phyloP scores from a whole-genome alignment of 306 rosid species.

The Acmispon strigosus region DNA sequence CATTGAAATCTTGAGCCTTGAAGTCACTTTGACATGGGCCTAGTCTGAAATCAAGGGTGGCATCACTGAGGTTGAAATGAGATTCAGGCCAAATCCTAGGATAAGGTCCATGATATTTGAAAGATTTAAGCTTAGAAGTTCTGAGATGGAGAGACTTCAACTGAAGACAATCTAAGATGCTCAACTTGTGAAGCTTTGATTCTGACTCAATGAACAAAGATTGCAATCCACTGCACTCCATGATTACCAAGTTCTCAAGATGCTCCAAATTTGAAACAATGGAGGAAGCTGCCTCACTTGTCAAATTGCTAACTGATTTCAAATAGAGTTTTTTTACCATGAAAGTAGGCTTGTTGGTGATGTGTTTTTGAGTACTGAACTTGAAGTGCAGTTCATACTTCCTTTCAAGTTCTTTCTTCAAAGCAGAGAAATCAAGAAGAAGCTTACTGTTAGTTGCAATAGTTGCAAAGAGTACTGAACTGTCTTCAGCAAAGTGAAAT shows the following conservation, averaged over 20 bases:
- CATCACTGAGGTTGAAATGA: constrained; percentile 65
- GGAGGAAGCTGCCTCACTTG: constrained; percentile 40
- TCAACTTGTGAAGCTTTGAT: constrained; percentile 44
- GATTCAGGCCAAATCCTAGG: constrained; percentile 47
- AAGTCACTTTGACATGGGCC: constrained; percentile 35
- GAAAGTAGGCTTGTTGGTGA: constrained; percentile 27
- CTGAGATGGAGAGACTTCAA: constrained; percentile 49
- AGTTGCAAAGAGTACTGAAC: constrained; percentile 34
- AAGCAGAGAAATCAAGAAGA: constrained; percentile 45
- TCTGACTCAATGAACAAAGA: constrained; percentile 43
- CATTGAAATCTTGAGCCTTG: constrained; percentile 47
- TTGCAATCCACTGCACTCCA: constrained; percentile 52
- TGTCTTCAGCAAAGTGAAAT: constrained; percentile 35
- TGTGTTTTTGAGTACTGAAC: constrained; percentile 18
- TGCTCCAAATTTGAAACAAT: constrained; percentile 42
- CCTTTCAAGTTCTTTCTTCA: constrained; percentile 7
- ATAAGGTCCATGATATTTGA: constrained; percentile 46
- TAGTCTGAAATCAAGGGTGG: constrained; percentile 61
- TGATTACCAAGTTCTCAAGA: constrained; percentile 55
- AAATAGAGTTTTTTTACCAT: constrained; percentile 51
- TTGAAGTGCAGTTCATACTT: constrained; percentile 34
- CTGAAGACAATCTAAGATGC: constrained; percentile 51
- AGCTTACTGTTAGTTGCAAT: constrained; percentile 49
- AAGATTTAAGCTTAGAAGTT: constrained; percentile 45
- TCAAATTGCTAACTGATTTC: constrained; percentile 42